These are phyloP conservation scores for Bonia amplexicaulis DNA, from an alignment of 176 grass and related monocot genomes.

Conservation along the genomic window DNA sequence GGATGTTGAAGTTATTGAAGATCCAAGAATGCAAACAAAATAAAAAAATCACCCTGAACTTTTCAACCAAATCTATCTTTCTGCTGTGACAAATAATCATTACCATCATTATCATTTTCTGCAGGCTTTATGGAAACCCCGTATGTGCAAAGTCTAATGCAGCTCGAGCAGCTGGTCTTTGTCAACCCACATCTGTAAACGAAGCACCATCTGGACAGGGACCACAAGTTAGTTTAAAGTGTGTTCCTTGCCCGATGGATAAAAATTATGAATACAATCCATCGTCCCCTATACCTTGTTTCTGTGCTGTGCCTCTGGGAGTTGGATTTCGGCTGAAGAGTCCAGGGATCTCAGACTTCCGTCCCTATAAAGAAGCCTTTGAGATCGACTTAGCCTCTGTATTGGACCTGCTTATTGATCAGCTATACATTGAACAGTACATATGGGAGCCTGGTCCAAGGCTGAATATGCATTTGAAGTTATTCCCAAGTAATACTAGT, in stretches of 20 bases:
- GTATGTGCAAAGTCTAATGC: conserved; percentile 53
- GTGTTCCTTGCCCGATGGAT: conserved; percentile 40
- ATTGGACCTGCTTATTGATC: conserved; percentile 45
- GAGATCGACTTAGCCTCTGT: conserved; percentile 41
- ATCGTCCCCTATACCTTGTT: conserved; percentile 53
- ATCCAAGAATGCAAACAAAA: background rate
- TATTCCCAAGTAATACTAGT: conserved; percentile 61
- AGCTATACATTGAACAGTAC: conserved; percentile 62
- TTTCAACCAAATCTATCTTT: conserved; percentile 13
- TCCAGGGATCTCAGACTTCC: conserved; percentile 78
- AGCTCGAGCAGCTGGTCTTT: conserved; percentile 40
- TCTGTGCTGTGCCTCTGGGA: conserved; percentile 61
- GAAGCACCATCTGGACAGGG: conserved; percentile 27
- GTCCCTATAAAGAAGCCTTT: conserved; percentile 57
- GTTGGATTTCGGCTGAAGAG: conserved; percentile 86
- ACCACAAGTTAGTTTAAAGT: conserved; percentile 30
- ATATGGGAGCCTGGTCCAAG: conserved; percentile 71
- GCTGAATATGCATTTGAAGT: conserved; percentile 75
- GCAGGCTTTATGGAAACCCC: conserved; percentile 76
- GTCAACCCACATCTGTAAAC: conserved; percentile 28
- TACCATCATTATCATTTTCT: conserved; percentile 18
- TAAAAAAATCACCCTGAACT: background rate
- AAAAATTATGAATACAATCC: conserved; percentile 68
- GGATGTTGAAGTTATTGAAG: background rate
- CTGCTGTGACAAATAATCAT: background rate